Conservation (phyloP, 169 alveolate species). For the Plasmodium gaboni region DNA sequence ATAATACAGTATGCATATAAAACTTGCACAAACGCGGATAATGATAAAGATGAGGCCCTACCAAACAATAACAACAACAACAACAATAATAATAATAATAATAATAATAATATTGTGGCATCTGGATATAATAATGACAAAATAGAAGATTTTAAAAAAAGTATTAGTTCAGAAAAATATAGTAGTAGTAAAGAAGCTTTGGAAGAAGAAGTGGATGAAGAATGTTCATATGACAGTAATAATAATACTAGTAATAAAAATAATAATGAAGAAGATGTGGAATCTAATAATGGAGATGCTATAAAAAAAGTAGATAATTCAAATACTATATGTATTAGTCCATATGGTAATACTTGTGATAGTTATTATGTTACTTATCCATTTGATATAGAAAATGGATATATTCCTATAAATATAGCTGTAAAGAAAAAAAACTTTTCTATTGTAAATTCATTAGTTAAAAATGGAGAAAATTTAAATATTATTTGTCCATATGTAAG, state of each 20-base stretch:
- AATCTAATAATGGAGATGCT: conserved; percentile 24
- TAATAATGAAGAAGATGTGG: conserved; percentile 27
- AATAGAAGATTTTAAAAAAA: neutral
- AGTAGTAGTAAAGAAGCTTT: neutral
- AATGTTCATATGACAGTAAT: conserved; percentile 5
- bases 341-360: conserved; percentile 73
- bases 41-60: conserved; percentile 31
- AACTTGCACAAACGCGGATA: conserved; percentile 60
- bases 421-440: conserved; percentile 75
- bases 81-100: neutral
- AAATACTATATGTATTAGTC: conserved; percentile 63
- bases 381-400: conserved; percentile 77
- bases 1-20: conserved; percentile 77
- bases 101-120: neutral
- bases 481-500: conserved; percentile 85
- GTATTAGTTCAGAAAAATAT: neutral
- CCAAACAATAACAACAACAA: too few species aligned
- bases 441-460: conserved; percentile 82
- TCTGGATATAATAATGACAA: neutral
- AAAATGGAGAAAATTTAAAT: conserved; percentile 84
- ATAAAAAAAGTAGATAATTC: conserved; percentile 37
- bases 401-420: conserved; percentile 79
- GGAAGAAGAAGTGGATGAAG: conserved; percentile 1
- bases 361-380: conserved; percentile 71
- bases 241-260: conserved; percentile 11